A percentile compares a stretch with the other conserved stretches of the same genome.
Conservation (phyloP, 331 rosid genomes). For the Telfairia occidentalis region DNA sequence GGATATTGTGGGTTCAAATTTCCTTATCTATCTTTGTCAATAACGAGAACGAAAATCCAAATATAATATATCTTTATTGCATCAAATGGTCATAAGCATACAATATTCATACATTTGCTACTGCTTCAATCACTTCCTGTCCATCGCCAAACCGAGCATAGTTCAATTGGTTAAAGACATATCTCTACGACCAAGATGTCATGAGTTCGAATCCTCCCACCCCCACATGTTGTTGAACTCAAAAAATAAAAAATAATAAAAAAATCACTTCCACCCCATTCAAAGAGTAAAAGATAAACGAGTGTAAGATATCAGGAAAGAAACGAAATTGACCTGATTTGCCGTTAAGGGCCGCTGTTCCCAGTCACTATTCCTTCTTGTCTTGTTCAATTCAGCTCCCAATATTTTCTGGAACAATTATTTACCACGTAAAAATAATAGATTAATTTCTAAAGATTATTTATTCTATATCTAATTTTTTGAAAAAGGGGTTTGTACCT, state of each 20-base stretch:
- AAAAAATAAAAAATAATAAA: no score
- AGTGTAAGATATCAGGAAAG: neutral
- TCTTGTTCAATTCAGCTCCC: constrained; percentile 86
- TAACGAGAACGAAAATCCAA: neutral
- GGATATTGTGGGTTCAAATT: neutral
- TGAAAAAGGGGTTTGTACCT: neutral
- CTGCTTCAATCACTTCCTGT: neutral
- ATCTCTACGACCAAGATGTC: no score
- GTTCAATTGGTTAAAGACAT: no score
- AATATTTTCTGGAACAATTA: constrained; percentile 56
- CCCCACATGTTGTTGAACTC: no score
- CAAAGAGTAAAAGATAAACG: neutral
- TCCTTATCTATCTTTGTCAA: neutral
- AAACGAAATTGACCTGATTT: constrained; percentile 49
- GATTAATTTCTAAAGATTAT: neutral
- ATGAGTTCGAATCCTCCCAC: no score
- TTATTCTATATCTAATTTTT: neutral
- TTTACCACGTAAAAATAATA: constrained; percentile 4
- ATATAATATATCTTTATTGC: neutral
- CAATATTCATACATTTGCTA: neutral
- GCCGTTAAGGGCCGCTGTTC: constrained; percentile 76
- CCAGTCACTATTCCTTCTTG: constrained; percentile 91
- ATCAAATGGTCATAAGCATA: neutral
- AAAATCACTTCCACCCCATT: no score
- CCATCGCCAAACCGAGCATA: no score